These are phyloP conservation scores for Hypoxylon lenormandii DNA, from an alignment of 495 filamentous ascomycete species.

Conservation along the genomic window DNA sequence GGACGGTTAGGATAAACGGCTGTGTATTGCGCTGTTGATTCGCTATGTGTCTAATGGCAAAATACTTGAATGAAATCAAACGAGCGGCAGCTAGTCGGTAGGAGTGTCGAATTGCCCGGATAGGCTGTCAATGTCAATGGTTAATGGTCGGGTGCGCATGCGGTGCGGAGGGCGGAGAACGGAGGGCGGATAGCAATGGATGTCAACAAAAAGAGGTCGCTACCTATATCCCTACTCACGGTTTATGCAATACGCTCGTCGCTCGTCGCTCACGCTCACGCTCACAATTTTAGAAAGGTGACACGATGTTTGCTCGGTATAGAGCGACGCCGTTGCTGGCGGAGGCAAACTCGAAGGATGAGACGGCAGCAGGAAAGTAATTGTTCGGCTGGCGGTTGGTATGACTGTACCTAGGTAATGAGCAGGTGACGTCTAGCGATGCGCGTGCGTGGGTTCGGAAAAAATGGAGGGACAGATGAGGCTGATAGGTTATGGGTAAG, in stretches of 20 bases:
- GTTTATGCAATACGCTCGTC: too few relatives aligned
- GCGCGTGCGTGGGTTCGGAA: constrained; percentile 3
- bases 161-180: not conserved
- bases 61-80: constrained; percentile 3
- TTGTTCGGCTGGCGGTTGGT: constrained; percentile 1
- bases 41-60: not conserved
- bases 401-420: constrained; percentile 1
- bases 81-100: constrained; percentile 1
- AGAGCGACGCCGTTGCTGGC: not conserved
- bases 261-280: too few relatives aligned
- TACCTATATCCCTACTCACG: too few relatives aligned
- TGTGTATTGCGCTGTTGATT: not conserved
- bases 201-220: too few relatives aligned
- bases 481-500: not conserved
- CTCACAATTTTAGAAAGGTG: too few relatives aligned
- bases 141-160: not conserved
- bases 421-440: constrained; percentile 8
- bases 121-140: not conserved
- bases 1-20: not conserved
- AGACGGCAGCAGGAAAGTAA: not conserved
- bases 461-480: not conserved
- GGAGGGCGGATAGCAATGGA: not conserved
- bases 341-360: not conserved
- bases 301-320: too few relatives aligned
- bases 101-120: not conserved